These are phyloP conservation scores for Mycena maculata DNA, from an alignment of 768 basidiomycete genomes.

Conservation along the genomic window DNA sequence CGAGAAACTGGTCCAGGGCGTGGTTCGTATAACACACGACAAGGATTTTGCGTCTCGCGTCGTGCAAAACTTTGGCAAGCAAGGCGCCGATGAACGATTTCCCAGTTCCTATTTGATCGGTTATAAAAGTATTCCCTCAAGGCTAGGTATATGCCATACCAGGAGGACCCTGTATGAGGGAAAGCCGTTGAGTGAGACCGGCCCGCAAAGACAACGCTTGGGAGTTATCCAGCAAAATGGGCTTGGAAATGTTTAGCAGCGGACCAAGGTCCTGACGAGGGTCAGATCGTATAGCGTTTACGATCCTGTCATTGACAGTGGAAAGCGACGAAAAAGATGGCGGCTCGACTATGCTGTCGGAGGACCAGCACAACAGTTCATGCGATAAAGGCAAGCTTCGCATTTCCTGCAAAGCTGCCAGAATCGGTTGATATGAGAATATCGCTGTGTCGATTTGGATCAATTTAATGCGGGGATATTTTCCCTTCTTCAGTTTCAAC, in stretches of 20 bases:
- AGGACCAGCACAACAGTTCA: constrained; percentile 66
- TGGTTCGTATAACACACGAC: constrained; percentile 84
- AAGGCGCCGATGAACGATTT: constrained; percentile 81
- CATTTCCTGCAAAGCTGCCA: constrained; percentile 65
- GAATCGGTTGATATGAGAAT: constrained; percentile 72
- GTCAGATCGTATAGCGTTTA: constrained; percentile 44
- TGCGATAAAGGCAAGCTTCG: constrained; percentile 56
- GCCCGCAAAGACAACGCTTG: constrained; percentile 61
- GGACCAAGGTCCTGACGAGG: constrained; percentile 54
- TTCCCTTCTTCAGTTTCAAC: constrained; percentile 48
- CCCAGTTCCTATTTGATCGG: constrained; percentile 65
- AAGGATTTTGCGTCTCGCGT: constrained; percentile 63
- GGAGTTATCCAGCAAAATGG: constrained; percentile 62
- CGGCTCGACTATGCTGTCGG: constrained; percentile 24
- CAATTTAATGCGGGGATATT: constrained; percentile 50
- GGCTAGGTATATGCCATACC: constrained; percentile 52
- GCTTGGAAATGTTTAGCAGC: constrained; percentile 49
- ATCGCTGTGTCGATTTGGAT: constrained; percentile 71
- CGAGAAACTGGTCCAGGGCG: constrained; percentile 77
- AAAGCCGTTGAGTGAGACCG: constrained; percentile 66
- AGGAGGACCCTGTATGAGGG: constrained; percentile 78
- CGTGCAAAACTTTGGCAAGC: constrained; percentile 69
- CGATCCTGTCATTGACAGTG: no score
- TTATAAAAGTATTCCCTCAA: not conserved
- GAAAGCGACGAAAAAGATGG: constrained; percentile 19